A percentile compares a stretch with the other conserved stretches of the same genome.
Conservation (phyloP, 2,329 filamentous ascomycete genomes). For the Diaporthe ilicicola region DNA sequence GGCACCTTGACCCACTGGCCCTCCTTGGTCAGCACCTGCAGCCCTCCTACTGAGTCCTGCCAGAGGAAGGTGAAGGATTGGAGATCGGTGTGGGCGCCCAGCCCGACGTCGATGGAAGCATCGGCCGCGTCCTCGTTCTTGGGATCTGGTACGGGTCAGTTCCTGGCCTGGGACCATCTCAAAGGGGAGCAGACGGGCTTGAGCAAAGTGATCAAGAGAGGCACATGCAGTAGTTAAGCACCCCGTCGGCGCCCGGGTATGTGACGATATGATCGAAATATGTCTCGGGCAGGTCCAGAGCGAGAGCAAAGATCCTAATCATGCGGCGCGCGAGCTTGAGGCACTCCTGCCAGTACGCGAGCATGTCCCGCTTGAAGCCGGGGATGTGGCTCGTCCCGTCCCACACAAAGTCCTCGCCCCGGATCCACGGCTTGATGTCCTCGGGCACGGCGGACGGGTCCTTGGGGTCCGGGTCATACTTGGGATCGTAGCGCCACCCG, state of each 20-base stretch:
- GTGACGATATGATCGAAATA: conserved; percentile 36
- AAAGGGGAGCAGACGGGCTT: too few species aligned
- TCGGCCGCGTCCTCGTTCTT: conserved; percentile 44
- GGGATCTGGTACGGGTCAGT: conserved; percentile 41
- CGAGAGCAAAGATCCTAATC: conserved; percentile 37
- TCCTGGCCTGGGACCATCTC: not conserved
- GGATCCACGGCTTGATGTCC: conserved; percentile 24
- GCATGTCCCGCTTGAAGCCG: conserved; percentile 36
- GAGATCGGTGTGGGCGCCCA: conserved; percentile 57
- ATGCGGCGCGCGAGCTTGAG: conserved; percentile 38
- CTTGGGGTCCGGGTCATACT: conserved; percentile 52
- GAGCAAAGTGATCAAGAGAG: too few species aligned
- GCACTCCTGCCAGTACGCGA: conserved; percentile 38
- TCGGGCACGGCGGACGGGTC: conserved; percentile 37
- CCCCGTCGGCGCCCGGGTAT: conserved; percentile 34
- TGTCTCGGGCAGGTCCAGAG: conserved; percentile 35
- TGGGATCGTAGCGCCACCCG: conserved; percentile 49
- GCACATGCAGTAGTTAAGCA: conserved; percentile 44
- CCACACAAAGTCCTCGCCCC: conserved; percentile 38
- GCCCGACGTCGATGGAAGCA: conserved; percentile 46
- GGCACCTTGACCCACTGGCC: conserved; percentile 54
- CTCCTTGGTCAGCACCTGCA: conserved; percentile 52
- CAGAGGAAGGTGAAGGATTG: conserved; percentile 58
- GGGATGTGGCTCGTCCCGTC: conserved; percentile 36
- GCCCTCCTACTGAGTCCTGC: conserved; percentile 52